Conservation (phyloP, 2,329 filamentous ascomycete species). For the Stagonosporopsis chrysanthemi region DNA sequence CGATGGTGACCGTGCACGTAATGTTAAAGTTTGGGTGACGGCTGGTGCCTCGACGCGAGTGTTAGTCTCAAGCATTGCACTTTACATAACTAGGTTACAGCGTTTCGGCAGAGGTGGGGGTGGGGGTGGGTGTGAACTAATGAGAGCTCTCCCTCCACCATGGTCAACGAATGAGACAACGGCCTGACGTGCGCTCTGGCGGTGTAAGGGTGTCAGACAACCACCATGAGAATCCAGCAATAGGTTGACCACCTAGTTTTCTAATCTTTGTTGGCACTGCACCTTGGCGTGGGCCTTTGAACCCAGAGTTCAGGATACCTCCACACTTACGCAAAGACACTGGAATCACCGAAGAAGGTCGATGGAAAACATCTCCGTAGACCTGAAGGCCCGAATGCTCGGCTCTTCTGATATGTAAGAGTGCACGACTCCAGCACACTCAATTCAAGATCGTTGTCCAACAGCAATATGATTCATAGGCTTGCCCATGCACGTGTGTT, state of each 20-base stretch:
- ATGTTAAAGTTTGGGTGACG: neutral
- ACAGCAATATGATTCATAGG: neutral
- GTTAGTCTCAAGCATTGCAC: neutral
- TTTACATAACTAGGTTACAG: conserved; percentile 1
- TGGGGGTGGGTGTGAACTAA: neutral
- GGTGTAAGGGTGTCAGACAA: conserved; percentile 9
- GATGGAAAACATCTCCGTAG: neutral
- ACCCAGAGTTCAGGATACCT: neutral
- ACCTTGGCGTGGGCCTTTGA: conserved; percentile 1
- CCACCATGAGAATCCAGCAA: neutral
- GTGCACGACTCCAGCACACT: neutral
- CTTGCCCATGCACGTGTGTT: neutral
- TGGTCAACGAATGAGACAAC: neutral
- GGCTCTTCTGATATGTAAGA: neutral
- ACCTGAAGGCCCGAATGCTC: neutral
- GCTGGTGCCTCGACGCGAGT: conserved; percentile 10
- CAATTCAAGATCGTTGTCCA: neutral
- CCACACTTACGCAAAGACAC: neutral
- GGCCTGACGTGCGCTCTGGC: neutral
- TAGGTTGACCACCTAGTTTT: neutral
- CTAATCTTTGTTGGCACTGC: neutral
- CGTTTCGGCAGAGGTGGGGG: conserved; percentile 3
- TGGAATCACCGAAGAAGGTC: neutral
- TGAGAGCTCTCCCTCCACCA: neutral
- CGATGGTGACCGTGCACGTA: neutral